Evolutionary conservation across 2,329 filamentous ascomycete species (phyloP).

Genomic region (Leptographium galeiforme): DNA sequence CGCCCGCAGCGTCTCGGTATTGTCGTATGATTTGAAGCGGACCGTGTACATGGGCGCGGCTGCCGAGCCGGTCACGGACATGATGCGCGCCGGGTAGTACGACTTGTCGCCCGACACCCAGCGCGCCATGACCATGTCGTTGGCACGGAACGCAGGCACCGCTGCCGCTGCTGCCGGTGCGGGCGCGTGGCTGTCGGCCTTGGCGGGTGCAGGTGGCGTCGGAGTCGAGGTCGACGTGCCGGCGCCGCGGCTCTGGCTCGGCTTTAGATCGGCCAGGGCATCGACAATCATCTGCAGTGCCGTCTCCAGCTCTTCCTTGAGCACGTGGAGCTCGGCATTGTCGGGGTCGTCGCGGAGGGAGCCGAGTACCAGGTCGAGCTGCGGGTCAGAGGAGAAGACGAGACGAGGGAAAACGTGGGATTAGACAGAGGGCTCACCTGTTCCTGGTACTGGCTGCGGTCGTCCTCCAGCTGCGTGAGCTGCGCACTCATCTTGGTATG

Average conservation of each 20-base stretch:
- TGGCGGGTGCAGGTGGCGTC: not conserved
- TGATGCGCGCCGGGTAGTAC: constrained; percentile 88
- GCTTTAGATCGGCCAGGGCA: constrained; percentile 68
- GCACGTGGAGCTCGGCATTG: constrained; percentile 61
- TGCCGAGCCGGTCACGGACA: constrained; percentile 84
- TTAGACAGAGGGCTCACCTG: constrained; percentile 28
- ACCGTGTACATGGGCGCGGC: constrained; percentile 86
- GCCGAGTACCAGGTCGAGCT: constrained; percentile 67
- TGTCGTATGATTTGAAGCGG: constrained; percentile 85
- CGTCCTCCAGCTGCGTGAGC: constrained; percentile 29
- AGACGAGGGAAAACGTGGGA: not conserved
- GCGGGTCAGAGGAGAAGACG: not conserved
- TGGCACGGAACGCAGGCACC: constrained; percentile 54
- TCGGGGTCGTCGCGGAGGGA: constrained; percentile 71
- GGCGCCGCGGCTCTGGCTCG: constrained; percentile 33
- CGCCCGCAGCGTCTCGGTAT: constrained; percentile 65
- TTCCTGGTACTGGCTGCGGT: constrained; percentile 41
- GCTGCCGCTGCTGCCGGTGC: constrained; percentile 54
- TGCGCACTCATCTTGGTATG: constrained; percentile 20
- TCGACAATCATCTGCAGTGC: constrained; percentile 69
- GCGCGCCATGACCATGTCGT: constrained; percentile 80
- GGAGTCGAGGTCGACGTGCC: constrained; percentile 22
- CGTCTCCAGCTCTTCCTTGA: constrained; percentile 70
- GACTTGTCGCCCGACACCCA: constrained; percentile 81
- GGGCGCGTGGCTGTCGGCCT: constrained; percentile 22